Evolutionary conservation across 495 filamentous ascomycete species (phyloP).

Genomic region (Neurospora intermedia): DNA sequence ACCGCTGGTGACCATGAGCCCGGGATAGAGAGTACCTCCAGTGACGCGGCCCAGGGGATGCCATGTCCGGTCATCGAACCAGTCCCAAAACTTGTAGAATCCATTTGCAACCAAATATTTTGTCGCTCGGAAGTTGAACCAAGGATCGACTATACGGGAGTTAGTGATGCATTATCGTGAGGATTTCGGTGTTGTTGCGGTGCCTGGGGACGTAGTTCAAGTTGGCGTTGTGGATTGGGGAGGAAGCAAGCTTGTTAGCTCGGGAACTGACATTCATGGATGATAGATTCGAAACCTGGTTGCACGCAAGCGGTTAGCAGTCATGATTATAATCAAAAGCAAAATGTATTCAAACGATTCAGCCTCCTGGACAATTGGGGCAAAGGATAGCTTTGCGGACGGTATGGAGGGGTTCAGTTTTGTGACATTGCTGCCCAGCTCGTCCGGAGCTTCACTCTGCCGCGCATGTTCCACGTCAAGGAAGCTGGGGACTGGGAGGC

Average conservation of each 20-base stretch:
- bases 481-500: slow-evolving; percentile 22
- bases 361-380: neutral
- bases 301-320: slow-evolving; percentile 24
- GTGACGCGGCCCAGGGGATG: slow-evolving; percentile 98
- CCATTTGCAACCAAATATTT: slow-evolving; percentile 95
- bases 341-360: neutral
- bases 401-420: neutral
- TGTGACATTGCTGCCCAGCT: neutral
- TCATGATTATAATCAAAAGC: neutral
- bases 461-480: neutral
- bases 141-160: slow-evolving; percentile 76
- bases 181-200: neutral
- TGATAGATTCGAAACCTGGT: slow-evolving; percentile 95
- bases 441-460: slow-evolving; percentile 1
- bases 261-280: slow-evolving; percentile 83
- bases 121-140: slow-evolving; percentile 99
- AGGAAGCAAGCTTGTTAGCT: neutral
- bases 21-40: slow-evolving; percentile 95
- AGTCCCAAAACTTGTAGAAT: slow-evolving; percentile 99
- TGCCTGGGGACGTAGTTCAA: neutral
- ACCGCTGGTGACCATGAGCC: slow-evolving; percentile 98
- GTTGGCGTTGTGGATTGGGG: neutral
- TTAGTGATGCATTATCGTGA: slow-evolving; percentile 11
- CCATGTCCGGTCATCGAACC: slow-evolving; percentile 99
- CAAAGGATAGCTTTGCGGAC: neutral